phyloP scores from a whole-genome alignment of 148 eudicot genomes.

The Arctostaphylos glauca region DNA sequence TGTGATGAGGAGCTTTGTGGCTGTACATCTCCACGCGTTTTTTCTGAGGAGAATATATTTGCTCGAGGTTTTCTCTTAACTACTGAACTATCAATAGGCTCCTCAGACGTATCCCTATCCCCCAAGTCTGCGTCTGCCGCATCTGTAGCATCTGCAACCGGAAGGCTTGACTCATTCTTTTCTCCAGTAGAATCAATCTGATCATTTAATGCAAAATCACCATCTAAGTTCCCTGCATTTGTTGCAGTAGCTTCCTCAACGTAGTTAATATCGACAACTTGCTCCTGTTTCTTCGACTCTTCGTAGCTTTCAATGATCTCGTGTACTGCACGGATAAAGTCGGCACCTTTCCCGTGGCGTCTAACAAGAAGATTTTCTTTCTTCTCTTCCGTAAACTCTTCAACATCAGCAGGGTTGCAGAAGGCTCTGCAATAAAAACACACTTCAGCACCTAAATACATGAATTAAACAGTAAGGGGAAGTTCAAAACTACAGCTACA shows the following conservation, averaged over 20 bases:
- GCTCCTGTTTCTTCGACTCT: constrained; percentile 52
- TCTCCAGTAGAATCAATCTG: constrained; percentile 32
- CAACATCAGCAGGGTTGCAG: constrained; percentile 95
- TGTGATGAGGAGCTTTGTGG: constrained; percentile 35
- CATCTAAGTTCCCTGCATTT: constrained; percentile 28
- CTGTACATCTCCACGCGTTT: constrained; percentile 40
- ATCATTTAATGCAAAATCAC: constrained; percentile 28
- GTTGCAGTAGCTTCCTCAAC: constrained; percentile 34
- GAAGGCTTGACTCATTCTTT: constrained; percentile 38
- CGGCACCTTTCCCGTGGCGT: constrained; percentile 87
- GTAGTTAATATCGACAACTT: constrained; percentile 29
- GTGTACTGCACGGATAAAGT: constrained; percentile 87
- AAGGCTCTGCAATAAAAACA: constrained; percentile 62
- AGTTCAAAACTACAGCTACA: background rate
- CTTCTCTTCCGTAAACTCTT: constrained; percentile 89
- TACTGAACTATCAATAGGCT: constrained; percentile 31
- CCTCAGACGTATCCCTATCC: constrained; percentile 39
- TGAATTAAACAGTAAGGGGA: background rate
- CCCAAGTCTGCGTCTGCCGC: constrained; percentile 38
- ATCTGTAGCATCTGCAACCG: constrained; percentile 41
- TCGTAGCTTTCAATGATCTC: constrained; percentile 81
- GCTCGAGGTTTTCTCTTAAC: constrained; percentile 23
- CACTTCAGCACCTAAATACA: background rate
- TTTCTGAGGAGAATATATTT: constrained; percentile 40
- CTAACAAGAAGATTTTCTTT: constrained; percentile 62